phyloP scores from a whole-genome alignment of 1,139 yeast species.

The Blastobotrys apis region DNA sequence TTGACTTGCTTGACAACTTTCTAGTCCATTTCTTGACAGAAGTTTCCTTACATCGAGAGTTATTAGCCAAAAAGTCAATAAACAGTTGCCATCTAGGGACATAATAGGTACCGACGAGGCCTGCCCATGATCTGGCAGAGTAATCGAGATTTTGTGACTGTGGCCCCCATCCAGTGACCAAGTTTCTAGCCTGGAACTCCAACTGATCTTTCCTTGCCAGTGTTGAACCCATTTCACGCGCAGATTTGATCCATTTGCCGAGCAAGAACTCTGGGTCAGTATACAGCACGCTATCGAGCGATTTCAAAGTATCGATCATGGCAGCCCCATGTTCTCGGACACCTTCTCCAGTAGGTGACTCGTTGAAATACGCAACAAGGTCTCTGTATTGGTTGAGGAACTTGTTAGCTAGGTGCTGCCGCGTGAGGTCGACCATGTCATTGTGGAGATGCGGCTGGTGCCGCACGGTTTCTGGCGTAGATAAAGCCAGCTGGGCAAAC shows the following conservation, averaged over 20 bases:
- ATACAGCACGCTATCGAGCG: constrained; percentile 16
- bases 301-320: constrained; percentile 14
- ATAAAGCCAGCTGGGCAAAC: constrained; percentile 10
- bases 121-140: constrained; percentile 22
- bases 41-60: not conserved
- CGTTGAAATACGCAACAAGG: constrained; percentile 6
- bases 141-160: constrained; percentile 16
- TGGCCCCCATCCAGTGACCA: constrained; percentile 22
- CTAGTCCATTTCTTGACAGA: not conserved
- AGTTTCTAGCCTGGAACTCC: constrained; percentile 21
- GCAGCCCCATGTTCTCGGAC: constrained; percentile 3
- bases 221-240: constrained; percentile 7
- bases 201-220: not conserved
- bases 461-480: constrained; percentile 1
- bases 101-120: constrained; percentile 20
- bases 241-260: constrained; percentile 14
- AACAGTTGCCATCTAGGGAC: constrained; percentile 16
- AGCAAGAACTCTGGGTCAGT: constrained; percentile 18
- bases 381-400: constrained; percentile 15
- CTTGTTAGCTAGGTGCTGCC: constrained; percentile 19
- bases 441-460: constrained; percentile 18
- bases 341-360: not conserved
- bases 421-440: constrained; percentile 20
- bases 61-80: constrained; percentile 11
- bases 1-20: not conserved